A percentile compares a stretch with the other conserved stretches of the same genome.
phyloP scores from a whole-genome alignment of 768 basidiomycete genomes.

The Boletus bicolor region DNA sequence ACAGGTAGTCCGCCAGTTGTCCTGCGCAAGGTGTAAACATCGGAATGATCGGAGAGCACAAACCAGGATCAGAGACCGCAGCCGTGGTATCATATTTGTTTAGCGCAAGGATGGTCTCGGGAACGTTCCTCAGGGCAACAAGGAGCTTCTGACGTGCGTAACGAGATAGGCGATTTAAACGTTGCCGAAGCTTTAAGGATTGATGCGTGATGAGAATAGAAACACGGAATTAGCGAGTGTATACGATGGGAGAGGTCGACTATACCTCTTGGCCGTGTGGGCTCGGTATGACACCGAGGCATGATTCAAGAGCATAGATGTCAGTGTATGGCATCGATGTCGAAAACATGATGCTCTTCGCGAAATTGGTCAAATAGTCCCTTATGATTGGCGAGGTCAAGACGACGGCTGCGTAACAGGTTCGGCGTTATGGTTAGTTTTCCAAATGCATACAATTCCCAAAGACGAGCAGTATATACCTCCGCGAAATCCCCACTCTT shows the following conservation, averaged over 20 bases:
- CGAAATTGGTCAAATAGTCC: conserved; percentile 22
- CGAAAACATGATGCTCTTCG: conserved; percentile 19
- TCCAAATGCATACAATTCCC: too few species aligned
- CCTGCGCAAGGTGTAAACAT: conserved; percentile 12
- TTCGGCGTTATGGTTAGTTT: not conserved
- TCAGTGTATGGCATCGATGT: conserved; percentile 22
- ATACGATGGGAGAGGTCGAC: not conserved
- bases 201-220: not conserved
- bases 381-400: conserved; percentile 17
- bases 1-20: conserved; percentile 13
- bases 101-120: conserved; percentile 7
- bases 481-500: conserved; percentile 21
- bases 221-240: not conserved
- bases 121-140: conserved; percentile 1
- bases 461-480: conserved; percentile 1
- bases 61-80: not conserved
- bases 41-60: conserved; percentile 20
- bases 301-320: conserved; percentile 33
- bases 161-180: conserved; percentile 2
- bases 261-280: conserved; percentile 19
- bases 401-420: conserved; percentile 11
- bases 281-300: conserved; percentile 34
- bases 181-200: conserved; percentile 14
- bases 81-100: not conserved
- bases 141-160: conserved; percentile 16